phyloP scores from a whole-genome alignment of 768 basidiomycete species.

The Boletus rex-veris region DNA sequence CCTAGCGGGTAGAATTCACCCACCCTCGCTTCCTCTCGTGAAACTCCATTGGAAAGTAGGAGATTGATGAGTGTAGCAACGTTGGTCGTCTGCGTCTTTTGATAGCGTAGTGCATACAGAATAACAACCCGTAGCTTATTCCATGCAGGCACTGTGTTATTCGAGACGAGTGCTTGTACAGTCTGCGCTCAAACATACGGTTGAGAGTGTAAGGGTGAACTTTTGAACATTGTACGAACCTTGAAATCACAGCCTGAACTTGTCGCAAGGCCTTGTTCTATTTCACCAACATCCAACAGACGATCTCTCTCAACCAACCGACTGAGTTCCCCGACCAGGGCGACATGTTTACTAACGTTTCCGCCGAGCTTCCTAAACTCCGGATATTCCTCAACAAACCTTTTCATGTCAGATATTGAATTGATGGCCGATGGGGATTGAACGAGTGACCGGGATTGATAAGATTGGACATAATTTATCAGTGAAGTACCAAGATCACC shows the following conservation, averaged over 20 bases:
- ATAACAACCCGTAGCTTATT: conserved; percentile 90
- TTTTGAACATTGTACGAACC: conserved; percentile 40
- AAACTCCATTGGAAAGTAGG: conserved; percentile 70
- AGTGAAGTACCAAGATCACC: conserved; percentile 93
- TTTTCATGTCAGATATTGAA: conserved; percentile 95
- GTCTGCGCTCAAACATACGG: conserved; percentile 42
- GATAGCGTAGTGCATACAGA: conserved; percentile 90
- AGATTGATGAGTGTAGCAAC: conserved; percentile 77
- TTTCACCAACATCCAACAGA: conserved; percentile 85
- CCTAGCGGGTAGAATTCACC: conserved; percentile 1
- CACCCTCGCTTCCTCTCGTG: conserved; percentile 73
- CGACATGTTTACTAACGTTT: conserved; percentile 98
- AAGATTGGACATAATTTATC: conserved; percentile 90
- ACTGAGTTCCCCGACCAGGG: conserved; percentile 93
- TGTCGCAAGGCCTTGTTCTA: conserved; percentile 94
- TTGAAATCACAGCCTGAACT: conserved; percentile 87
- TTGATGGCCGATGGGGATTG: conserved; percentile 80
- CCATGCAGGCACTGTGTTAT: conserved; percentile 62
- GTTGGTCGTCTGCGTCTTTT: conserved; percentile 80
- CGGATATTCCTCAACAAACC: conserved; percentile 96
- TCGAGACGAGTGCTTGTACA: conserved; percentile 75
- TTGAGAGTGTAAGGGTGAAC: background rate
- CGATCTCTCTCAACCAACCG: conserved; percentile 83
- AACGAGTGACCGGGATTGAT: conserved; percentile 78
- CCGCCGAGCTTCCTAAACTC: conserved; percentile 96